phyloP scores from a whole-genome alignment of 2,329 filamentous ascomycete species.

The Xylaria sp. region DNA sequence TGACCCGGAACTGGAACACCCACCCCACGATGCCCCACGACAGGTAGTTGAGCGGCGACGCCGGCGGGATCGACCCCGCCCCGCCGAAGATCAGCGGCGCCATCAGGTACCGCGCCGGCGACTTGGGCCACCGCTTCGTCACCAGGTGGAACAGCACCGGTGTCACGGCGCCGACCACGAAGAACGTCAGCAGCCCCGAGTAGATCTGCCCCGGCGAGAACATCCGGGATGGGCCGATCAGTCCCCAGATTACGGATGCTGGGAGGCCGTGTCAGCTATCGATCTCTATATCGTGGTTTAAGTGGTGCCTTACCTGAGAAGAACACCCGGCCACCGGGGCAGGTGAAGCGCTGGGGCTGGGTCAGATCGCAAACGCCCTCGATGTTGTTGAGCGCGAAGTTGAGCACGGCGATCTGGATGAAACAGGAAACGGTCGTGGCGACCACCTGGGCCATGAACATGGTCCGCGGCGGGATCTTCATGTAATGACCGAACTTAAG shows the following conservation, averaged over 20 bases:
- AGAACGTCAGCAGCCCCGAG: constrained; percentile 62
- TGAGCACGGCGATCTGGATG: constrained; percentile 67
- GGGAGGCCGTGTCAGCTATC: constrained; percentile 2
- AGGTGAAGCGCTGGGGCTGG: constrained; percentile 63
- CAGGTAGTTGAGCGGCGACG: constrained; percentile 74
- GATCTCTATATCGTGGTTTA: not conserved
- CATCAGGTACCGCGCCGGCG: constrained; percentile 57
- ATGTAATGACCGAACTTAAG: constrained; percentile 76
- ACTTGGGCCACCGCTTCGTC: constrained; percentile 54
- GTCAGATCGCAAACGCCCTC: constrained; percentile 62
- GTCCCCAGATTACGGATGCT: constrained; percentile 70
- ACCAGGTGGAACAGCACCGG: constrained; percentile 56
- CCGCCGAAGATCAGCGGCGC: constrained; percentile 66
- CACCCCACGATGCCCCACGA: constrained; percentile 74
- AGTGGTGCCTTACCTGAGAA: constrained; percentile 53
- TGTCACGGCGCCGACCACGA: constrained; percentile 56
- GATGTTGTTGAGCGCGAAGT: constrained; percentile 64
- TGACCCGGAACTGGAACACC: constrained; percentile 70
- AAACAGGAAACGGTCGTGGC: constrained; percentile 69
- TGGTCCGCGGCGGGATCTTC: constrained; percentile 68
- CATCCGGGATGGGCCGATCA: constrained; percentile 65
- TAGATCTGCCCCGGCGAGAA: constrained; percentile 67
- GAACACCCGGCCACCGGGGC: constrained; percentile 65
- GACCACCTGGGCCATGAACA: constrained; percentile 68
- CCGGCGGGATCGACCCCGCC: constrained; percentile 61